Percentiles rank a stretch among this genome's conserved stretches.
Evolutionary conservation across 257 asterid genomes (phyloP).

Genomic region (Ilex asprella): DNA sequence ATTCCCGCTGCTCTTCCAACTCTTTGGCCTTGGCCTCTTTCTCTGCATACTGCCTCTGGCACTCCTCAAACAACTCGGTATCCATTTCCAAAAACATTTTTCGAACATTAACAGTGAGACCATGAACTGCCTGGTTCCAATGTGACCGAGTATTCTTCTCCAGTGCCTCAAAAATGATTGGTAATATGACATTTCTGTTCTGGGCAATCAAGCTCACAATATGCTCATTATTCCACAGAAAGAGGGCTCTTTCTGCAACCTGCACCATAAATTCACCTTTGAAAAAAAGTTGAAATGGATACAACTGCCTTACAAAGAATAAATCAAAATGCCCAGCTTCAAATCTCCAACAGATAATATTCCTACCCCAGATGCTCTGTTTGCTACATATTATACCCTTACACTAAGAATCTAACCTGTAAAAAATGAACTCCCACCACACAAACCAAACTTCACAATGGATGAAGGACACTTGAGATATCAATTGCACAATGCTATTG

Average conservation of each 20-base stretch:
- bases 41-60: conserved; percentile 51
- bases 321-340: no score
- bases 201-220: conserved; percentile 57
- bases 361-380: no score
- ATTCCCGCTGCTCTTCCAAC: conserved; percentile 47
- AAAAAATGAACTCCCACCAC: no score
- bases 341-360: no score
- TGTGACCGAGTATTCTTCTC: conserved; percentile 66
- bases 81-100: conserved; percentile 78
- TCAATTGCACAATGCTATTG: no score
- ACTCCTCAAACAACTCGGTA: conserved; percentile 52
- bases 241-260: conserved; percentile 82
- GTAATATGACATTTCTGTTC: conserved; percentile 53
- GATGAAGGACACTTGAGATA: no score
- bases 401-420: no score
- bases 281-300: conserved; percentile 4
- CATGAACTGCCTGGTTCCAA: conserved; percentile 82
- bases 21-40: conserved; percentile 40
- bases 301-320: no score
- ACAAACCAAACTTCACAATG: no score
- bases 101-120: conserved; percentile 53
- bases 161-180: conserved; percentile 62
- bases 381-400: no score
- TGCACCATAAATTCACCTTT: conserved; percentile 23
- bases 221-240: conserved; percentile 75